phyloP scores from a whole-genome alignment of 192 early-diverging fungal species.

The Gryganskiella cystojenkinii region DNA sequence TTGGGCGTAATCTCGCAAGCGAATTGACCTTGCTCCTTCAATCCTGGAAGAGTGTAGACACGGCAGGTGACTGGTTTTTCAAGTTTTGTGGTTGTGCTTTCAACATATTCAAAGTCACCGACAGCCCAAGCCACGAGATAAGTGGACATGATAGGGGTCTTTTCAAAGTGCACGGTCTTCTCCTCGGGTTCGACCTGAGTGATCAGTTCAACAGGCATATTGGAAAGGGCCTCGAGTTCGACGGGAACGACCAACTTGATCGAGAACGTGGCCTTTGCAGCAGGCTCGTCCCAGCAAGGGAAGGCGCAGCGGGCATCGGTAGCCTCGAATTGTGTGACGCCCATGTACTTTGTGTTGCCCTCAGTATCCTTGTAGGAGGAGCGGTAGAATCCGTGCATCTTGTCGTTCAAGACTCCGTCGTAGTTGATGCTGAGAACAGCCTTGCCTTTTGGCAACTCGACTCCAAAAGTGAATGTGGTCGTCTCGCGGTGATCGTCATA shows the following conservation, averaged over 20 bases:
- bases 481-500: slow-evolving; percentile 59
- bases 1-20: slow-evolving; percentile 81
- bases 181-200: slow-evolving; percentile 62
- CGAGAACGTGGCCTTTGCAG: slow-evolving; percentile 94
- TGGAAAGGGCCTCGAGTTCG: slow-evolving; percentile 86
- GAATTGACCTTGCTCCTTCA: slow-evolving; percentile 84
- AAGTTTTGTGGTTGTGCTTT: slow-evolving; percentile 70
- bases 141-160: slow-evolving; percentile 94
- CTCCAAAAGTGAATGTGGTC: slow-evolving; percentile 68
- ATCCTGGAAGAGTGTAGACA: slow-evolving; percentile 87
- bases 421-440: slow-evolving; percentile 69
- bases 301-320: slow-evolving; percentile 90
- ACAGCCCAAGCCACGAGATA: slow-evolving; percentile 92
- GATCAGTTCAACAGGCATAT: slow-evolving; percentile 86
- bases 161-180: slow-evolving; percentile 88
- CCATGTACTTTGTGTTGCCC: slow-evolving; percentile 71
- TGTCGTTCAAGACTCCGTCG: slow-evolving; percentile 78
- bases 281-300: slow-evolving; percentile 98
- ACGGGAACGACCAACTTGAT: slow-evolving; percentile 83
- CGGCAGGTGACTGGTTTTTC: slow-evolving; percentile 80
- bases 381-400: slow-evolving; percentile 97
- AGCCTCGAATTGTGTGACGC: slow-evolving; percentile 95
- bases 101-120: slow-evolving; percentile 94
- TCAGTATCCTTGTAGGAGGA: slow-evolving; percentile 65
- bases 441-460: slow-evolving; percentile 57